Evolutionary conservation across 2,329 filamentous ascomycete species (phyloP).

Genomic region (Mollisia scopiformis): DNA sequence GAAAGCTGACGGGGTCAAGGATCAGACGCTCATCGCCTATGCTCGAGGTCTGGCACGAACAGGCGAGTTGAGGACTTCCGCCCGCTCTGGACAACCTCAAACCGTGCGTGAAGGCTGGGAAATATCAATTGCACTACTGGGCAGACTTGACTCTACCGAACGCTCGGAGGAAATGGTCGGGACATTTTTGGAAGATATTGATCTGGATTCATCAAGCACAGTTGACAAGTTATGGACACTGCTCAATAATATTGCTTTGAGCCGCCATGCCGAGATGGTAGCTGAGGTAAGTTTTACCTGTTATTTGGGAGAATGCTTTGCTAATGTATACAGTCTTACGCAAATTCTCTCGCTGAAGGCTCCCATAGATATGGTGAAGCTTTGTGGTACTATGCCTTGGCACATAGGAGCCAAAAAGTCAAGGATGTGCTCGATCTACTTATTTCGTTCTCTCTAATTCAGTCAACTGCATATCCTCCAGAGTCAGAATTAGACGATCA

Average conservation of each 20-base stretch:
- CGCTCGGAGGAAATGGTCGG: constrained; percentile 75
- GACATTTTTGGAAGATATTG: constrained; percentile 71
- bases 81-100: constrained; percentile 28
- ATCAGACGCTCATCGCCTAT: constrained; percentile 78
- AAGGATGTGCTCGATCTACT: constrained; percentile 85
- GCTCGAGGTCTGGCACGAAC: constrained; percentile 66
- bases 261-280: constrained; percentile 76
- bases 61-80: constrained; percentile 39
- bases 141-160: constrained; percentile 74
- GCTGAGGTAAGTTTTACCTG: constrained; percentile 68
- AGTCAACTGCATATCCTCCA: constrained; percentile 80
- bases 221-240: constrained; percentile 83
- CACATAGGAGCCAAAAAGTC: constrained; percentile 77
- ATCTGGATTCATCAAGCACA: constrained; percentile 68
- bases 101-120: constrained; percentile 78
- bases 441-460: constrained; percentile 83
- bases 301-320: neutral
- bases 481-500: constrained; percentile 72
- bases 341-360: constrained; percentile 72
- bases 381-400: constrained; percentile 87
- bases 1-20: constrained; percentile 70
- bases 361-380: constrained; percentile 83
- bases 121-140: constrained; percentile 80
- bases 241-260: constrained; percentile 77
- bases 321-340: constrained; percentile 70